Conservation (phyloP, 2,329 filamentous ascomycete species). For the Graphium sp. region DNA sequence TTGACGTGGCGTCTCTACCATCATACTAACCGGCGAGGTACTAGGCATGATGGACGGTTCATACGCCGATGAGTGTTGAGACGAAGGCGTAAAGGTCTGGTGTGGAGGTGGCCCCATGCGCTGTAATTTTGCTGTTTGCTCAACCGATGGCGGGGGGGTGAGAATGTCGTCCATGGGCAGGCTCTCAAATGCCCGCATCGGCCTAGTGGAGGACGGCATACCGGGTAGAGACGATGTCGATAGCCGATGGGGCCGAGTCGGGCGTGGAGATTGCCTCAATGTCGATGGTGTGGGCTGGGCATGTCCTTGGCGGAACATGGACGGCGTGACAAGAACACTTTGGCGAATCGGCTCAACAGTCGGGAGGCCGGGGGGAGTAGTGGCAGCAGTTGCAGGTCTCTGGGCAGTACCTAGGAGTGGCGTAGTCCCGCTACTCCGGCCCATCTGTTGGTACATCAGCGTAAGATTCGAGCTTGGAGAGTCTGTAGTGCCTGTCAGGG, state of each 20-base stretch:
- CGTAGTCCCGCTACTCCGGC: constrained; percentile 2
- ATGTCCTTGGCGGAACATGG: constrained; percentile 30
- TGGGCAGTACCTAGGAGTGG: constrained; percentile 1
- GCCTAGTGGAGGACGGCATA: constrained; percentile 6
- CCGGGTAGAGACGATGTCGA: constrained; percentile 7
- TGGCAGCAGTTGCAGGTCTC: neutral
- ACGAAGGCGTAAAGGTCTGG: constrained; percentile 19
- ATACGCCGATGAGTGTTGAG: constrained; percentile 23
- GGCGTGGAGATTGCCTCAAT: constrained; percentile 23
- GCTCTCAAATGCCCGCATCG: constrained; percentile 12
- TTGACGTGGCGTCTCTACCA: constrained; percentile 14
- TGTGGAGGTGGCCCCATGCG: constrained; percentile 9
- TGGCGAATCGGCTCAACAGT: constrained; percentile 43
- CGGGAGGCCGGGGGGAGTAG: constrained; percentile 38
- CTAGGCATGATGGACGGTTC: constrained; percentile 20
- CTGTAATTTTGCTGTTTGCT: constrained; percentile 11
- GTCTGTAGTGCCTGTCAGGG: constrained; percentile 73
- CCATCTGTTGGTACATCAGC: constrained; percentile 54
- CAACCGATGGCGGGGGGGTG: constrained; percentile 14
- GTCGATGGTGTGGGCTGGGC: constrained; percentile 31
- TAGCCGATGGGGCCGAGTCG: constrained; percentile 10
- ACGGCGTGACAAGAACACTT: constrained; percentile 28
- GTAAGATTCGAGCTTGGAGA: constrained; percentile 73
- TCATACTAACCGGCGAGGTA: constrained; percentile 22
- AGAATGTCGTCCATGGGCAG: constrained; percentile 13